Evolutionary conservation across 1,139 yeast species (phyloP), one percentile per base, ranked within the genome.

Genomic region (Diutina mesorugosa): DNA sequence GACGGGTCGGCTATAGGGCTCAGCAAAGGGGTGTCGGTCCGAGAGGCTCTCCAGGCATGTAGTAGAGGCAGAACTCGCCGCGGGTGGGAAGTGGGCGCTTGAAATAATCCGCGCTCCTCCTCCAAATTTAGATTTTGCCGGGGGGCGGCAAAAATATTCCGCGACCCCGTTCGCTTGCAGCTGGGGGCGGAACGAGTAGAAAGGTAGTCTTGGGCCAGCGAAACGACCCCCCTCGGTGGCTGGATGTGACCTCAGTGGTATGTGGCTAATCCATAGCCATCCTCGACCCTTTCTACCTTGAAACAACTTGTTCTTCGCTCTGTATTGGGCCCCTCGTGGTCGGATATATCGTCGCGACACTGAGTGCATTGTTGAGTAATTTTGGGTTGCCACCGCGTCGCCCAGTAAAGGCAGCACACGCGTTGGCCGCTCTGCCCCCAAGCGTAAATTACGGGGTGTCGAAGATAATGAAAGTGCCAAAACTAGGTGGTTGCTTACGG

Each of bases 141-240:
- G 28, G 50, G 50, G 26, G 29, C 30, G 29, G 14, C 18, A 47
- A 47, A 47, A 47, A 47, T 47, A 47, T 21, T 47, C 41, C 50
- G 50, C 50, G 26, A 10, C 30, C 16, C 28, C n/a, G 51, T 47
- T 47, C 51, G 51, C 38, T 47, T 47, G 51, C 51, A 47, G 51
- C 16, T 28, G 51, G 38, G 51, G 35, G 51, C 30, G 51, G 29
- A 18, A 28, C 51, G 32, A 21, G 29, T 47, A 47, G n/a, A 8
- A 47, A 6, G 3, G 12, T 21, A 4, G 9, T 16, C 28, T 45
- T 4, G 47, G 47, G 28, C n/a, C 12, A 14, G 12, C 3, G 45
- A 38, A 38, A 38, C 45, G 12, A 3, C 16, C 47, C 47, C 47
- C 47, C 16, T 1, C 3, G 47, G 16, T 14, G 16, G 14, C 16